These are phyloP conservation scores for Cyclanthera cordifolia DNA, from an alignment of 306 rosid genomes.

Conservation along the genomic window DNA sequence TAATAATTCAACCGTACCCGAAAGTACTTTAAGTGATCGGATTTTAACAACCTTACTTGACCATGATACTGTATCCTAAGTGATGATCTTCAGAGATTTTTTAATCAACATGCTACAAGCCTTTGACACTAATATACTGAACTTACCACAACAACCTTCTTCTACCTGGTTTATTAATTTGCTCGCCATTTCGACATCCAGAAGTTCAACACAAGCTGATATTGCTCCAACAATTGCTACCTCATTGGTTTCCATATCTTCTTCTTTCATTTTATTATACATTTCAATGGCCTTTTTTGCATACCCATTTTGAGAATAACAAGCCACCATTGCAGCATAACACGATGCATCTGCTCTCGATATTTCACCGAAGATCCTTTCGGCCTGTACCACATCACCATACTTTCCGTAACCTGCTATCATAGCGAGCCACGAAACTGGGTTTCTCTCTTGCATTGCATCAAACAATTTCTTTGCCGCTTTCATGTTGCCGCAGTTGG, in stretches of 20 bases:
- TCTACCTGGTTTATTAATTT: slow-evolving; percentile 29
- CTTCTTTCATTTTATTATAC: slow-evolving; percentile 36
- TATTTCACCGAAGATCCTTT: slow-evolving; percentile 37
- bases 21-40: too few species aligned
- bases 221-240: slow-evolving; percentile 67
- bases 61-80: too few species aligned
- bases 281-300: slow-evolving; percentile 51
- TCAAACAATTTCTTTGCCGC: slow-evolving; percentile 47
- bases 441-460: slow-evolving; percentile 30
- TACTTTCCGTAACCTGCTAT: slow-evolving; percentile 63
- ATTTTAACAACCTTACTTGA: too few species aligned
- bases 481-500: slow-evolving; percentile 49
- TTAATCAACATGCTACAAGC: neutral
- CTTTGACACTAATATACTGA: neutral
- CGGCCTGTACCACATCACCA: slow-evolving; percentile 38
- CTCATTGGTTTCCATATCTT: slow-evolving; percentile 25
- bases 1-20: too few species aligned
- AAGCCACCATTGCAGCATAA: slow-evolving; percentile 68
- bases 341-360: slow-evolving; percentile 21
- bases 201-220: slow-evolving; percentile 66
- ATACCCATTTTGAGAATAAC: slow-evolving; percentile 63
- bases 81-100: neutral
- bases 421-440: slow-evolving; percentile 43
- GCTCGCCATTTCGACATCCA: slow-evolving; percentile 41
- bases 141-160: slow-evolving; percentile 36